Base-by-base conservation (phyloP, 1,284 basidiomycete species). In the Ustilago loliicola region DNA sequence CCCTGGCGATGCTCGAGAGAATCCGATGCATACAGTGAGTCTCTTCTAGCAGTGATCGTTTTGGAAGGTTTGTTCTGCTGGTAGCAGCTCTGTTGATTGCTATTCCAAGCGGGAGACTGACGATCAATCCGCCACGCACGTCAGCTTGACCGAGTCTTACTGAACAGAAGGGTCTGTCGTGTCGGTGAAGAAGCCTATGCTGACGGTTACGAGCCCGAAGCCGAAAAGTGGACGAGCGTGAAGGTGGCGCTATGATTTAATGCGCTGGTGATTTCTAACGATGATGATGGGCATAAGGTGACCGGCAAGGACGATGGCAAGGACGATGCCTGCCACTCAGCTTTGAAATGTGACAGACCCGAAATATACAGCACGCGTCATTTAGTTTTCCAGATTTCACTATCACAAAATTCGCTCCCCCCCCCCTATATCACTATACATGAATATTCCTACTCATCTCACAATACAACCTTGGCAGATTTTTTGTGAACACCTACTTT, bases 311-410 rank as follows among this genome's bases (percentile, higher is more conserved):
- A 50, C 2, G 40, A n/a, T n/a, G n/a, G n/a, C n/a, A n/a, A n/a
- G n/a, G n/a, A 29, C 15, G 9, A 27, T 27, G 25, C 23, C 19
- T 17, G 48, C 15, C 48, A 50, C 25, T 50, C 27, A 29, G 25
- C 48, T 10, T 21, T 34, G 29, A 19, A 34, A 32, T 27, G 38
- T 53, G 60, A 67, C 64, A 50, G 45, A 45, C 50, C 2, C 38
- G 21, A 61, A 53, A 29, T 23, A 23, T 52, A n/a, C n/a, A n/a
- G n/a, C n/a, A n/a, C n/a, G n/a, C n/a, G n/a, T n/a, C n/a, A n/a
- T n/a, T n/a, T n/a, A n/a, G n/a, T n/a, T n/a, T n/a, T n/a, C n/a
- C n/a, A n/a, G n/a, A n/a, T n/a, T n/a, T n/a, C n/a, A n/a, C n/a
- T n/a, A n/a, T n/a, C n/a, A n/a, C n/a, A n/a, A n/a, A n/a, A n/a